Evolutionary conservation across 1,284 basidiomycete species (phyloP), one percentile per base, ranked within the genome.

Genomic region (Pascua sp.): DNA sequence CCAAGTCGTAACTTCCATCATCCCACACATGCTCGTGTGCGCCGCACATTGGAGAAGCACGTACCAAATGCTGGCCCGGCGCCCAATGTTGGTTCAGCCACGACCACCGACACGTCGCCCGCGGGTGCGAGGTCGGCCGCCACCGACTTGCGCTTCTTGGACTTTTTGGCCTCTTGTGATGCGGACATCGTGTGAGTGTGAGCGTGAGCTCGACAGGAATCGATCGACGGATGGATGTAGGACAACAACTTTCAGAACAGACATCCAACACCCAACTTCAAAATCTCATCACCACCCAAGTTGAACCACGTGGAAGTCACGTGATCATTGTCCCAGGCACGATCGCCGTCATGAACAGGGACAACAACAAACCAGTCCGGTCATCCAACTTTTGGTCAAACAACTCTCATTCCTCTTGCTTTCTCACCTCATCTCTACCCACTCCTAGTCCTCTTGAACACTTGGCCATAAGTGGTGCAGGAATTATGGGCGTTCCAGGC

Each of bases 31-130:
- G 24, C 4, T 7, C 24, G 24, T 7, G 51, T 11, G 15, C 16
- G 24, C n/a, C 12, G 44, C n/a, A 10, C 44, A 55, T 51, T 77
- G 82, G 71, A 7, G 24, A 32, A 32, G 24, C 24, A 32, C 24
- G 24, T 71, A 89, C 89, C 88, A 64, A 91, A 83, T 37, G 87
- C 81, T 57, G 89, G 89, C 15, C 87, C 88, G 49, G 84, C 73
- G 62, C 82, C 78, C 11, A 42, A 11, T 12, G n/a, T 12, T 16
- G 52, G 17, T 16, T 53, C 52, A 5, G 46, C 18, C 18, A 53
- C 10, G 11, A 43, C 40, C 2, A 53, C 32, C 18, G 15, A 36
- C 12, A 53, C 52, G 8, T 47, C 40, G 32, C 46, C 24, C 11
- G 40, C 17, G 13, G 77, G 74, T 4, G 13, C n/a, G 11, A 32